Base-by-base conservation (phyloP, 1,284 basidiomycete species). In the Polyporus tsugae region DNA sequence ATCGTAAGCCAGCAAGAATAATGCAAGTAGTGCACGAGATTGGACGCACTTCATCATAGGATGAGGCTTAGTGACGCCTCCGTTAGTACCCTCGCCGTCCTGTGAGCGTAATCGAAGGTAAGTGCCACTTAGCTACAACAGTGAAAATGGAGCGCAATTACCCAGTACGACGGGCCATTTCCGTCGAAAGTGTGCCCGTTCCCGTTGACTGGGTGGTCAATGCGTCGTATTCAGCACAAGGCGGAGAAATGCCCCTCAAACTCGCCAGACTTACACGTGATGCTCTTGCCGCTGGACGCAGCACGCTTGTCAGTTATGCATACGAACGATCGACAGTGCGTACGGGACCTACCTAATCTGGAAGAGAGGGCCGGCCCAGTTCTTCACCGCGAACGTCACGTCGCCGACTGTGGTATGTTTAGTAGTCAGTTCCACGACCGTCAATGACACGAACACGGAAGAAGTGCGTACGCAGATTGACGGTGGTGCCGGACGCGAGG, bases 161-260 rank as follows among this genome's bases (percentile, higher is more conserved):
- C 79, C 80, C 82, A 82, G 72, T 82, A 82, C 62, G 78, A 80
- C 0, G 78, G 76, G 19, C 82, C 82, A 66, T 80, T 77, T 5
- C 82, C 82, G 69, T 83, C 75, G 73, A 83, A 82, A 1, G 76
- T 82, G 70, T 81, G 75, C 17, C 80, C 81, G 66, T 82, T 81
- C 13, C 82, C 82, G 65, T 83, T 81, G 75, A 83, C 81, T 79
- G 63, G 10, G 22, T 10, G 22, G 11, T 19, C 17, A 41, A 62
- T 38, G n/a, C 10, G 41, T 38, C n/a, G 53, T 36, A 44, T 35
- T 72, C n/a, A 63, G 60, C 49, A 53, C 61, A 52, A 35, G 19
- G 44, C 19, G 36, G 22, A 25, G n/a, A 9, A 22, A 11, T 29
- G 2, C 38, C 22, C 1, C 46, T 25, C 46, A 4, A 38, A 39